Evolutionary conservation across 371 early-diverging fungal genomes (phyloP).

Genomic region (Apophysomyces variabilis): DNA sequence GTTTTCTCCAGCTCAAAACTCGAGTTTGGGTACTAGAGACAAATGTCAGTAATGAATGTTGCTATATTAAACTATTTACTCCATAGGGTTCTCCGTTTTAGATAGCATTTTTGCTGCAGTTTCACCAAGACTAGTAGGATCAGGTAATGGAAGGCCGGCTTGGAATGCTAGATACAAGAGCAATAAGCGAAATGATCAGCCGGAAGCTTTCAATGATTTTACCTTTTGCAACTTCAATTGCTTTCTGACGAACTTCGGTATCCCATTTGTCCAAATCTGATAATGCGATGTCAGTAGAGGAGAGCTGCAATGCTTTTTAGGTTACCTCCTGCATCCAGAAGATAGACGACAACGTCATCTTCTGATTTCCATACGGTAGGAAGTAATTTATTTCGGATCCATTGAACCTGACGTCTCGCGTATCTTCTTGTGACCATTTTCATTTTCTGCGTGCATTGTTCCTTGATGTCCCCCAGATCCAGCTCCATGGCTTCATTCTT

Average conservation of each 20-base stretch:
- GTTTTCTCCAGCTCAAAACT: slow-evolving; percentile 64
- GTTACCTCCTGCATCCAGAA: slow-evolving; percentile 82
- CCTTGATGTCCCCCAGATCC: slow-evolving; percentile 52
- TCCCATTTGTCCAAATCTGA: slow-evolving; percentile 61
- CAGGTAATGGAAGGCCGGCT: slow-evolving; percentile 38
- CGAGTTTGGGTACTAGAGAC: slow-evolving; percentile 50
- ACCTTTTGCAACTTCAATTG: slow-evolving; percentile 58
- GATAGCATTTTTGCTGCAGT: slow-evolving; percentile 46
- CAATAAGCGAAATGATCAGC: slow-evolving; percentile 10
- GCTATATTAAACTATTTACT: slow-evolving; percentile 26
- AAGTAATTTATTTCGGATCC: slow-evolving; percentile 89
- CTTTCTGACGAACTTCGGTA: slow-evolving; percentile 56
- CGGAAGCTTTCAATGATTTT: slow-evolving; percentile 4
- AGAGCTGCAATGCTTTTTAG: background rate
- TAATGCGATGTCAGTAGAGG: background rate
- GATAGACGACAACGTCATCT: slow-evolving; percentile 56
- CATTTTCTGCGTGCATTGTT: slow-evolving; percentile 77
- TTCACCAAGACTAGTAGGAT: slow-evolving; percentile 38
- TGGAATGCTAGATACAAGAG: slow-evolving; percentile 25
- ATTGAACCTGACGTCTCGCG: slow-evolving; percentile 85
- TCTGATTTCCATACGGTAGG: slow-evolving; percentile 48
- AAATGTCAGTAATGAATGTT: background rate
- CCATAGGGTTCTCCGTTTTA: slow-evolving; percentile 24
- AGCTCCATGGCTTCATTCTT: slow-evolving; percentile 8
- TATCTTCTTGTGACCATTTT: slow-evolving; percentile 87